Evolutionary conservation across 164 flowering plant species (phyloP), one percentile per base, ranked within the genome.

Genomic region (Magnolia sinica): DNA sequence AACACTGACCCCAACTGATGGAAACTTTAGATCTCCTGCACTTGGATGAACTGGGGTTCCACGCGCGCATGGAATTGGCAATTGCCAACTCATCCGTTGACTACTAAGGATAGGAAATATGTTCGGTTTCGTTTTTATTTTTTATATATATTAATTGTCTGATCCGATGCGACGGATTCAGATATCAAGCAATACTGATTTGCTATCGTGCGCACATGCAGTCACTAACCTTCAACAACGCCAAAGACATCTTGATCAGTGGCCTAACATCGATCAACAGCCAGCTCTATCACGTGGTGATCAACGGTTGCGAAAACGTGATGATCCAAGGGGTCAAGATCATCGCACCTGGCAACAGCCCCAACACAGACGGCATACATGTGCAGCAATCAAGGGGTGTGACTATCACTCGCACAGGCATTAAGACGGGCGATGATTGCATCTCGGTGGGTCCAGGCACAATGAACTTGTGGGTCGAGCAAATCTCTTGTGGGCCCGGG

Each of bases 341-440:
- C 4, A 27, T 52, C 18, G 85, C 85, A 0, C 78, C 79, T 2
- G 74, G 24, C 7, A 14, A 79, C 1, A 84, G 86, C 64, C 84
- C 86, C 7, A 81, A 84, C 82, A 84, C 86, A 0, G 86, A 84
- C 50, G 86, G 86, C 0, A 84, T 84, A 51, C 82, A 84, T 23
- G 68, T 84, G 37, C 79, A 81, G 51, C 8, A 20, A 7, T 81
- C 84, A 2, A 70, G 61, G 0, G 74, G 74, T 0, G 84, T 84
- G 18, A 73, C 79, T 20, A 73, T 84, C 63, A 37, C 49, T 3
- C 68, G 68, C 19, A 66, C 81, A 7, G 70, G 22, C 20, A 84
- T 84, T 4, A 71, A 58, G 68, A 84, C 84, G 0, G 86, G 84
- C 0, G 84, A 84, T 51, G 86, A 82, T 18, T 82, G 86, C 80